Evolutionary conservation across 176 grass and related monocot genomes (phyloP).

Genomic region (Cocos nucifera): DNA sequence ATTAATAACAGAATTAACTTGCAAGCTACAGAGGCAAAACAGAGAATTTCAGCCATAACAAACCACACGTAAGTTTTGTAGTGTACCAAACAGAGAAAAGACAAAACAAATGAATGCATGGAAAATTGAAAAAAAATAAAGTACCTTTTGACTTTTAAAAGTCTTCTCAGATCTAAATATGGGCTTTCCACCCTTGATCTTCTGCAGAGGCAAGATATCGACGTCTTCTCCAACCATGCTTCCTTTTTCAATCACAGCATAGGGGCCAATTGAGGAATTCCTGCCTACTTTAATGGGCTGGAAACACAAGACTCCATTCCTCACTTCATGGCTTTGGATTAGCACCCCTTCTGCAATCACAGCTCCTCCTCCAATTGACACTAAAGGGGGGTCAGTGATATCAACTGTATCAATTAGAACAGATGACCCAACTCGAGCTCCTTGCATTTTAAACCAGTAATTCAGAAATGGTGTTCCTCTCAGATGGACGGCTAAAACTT

Average conservation of each 20-base stretch:
- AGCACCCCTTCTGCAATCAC: constrained; percentile 59
- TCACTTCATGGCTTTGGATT: constrained; percentile 52
- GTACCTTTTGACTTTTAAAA: constrained; percentile 36
- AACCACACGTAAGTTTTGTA: no score
- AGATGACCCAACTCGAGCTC: constrained; percentile 52
- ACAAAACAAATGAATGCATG: not conserved
- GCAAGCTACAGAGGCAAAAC: no score
- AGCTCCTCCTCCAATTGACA: constrained; percentile 43
- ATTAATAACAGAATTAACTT: no score
- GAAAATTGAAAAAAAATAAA: not conserved
- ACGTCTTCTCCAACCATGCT: constrained; percentile 27
- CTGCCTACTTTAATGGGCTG: constrained; percentile 35
- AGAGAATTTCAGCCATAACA: no score
- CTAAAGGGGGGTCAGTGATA: constrained; percentile 52
- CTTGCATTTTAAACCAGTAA: constrained; percentile 64
- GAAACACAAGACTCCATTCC: constrained; percentile 44
- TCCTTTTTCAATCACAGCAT: constrained; percentile 49
- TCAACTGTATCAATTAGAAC: constrained; percentile 61
- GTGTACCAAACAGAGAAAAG: no score
- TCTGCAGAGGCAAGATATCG: constrained; percentile 39
- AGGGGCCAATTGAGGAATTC: constrained; percentile 46
- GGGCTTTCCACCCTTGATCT: constrained; percentile 27
- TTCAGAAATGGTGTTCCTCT: constrained; percentile 61
- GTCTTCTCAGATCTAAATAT: constrained; percentile 8
- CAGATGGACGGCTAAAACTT: constrained; percentile 51